Evolutionary conservation across 179 eudicot species (phyloP).

Genomic region (Silene noctiflora): DNA sequence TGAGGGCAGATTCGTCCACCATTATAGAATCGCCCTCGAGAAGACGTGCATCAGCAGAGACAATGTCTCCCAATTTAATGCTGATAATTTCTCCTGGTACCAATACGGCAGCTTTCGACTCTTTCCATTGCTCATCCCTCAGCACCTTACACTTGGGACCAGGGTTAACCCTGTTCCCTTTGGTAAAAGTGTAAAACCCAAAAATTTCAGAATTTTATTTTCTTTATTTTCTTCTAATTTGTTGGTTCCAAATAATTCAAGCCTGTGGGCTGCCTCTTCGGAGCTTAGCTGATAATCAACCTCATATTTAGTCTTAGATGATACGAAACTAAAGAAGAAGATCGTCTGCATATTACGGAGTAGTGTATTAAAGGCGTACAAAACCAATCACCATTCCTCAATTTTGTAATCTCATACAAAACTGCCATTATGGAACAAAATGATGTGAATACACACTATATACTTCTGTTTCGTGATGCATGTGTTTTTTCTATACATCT

Average conservation of each 20-base stretch:
- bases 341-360: background rate
- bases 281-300: no score
- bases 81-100: constrained; percentile 73
- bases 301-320: background rate
- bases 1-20: constrained; percentile 62
- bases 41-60: constrained; percentile 69
- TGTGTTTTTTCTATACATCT: constrained; percentile 1
- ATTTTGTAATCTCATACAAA: background rate
- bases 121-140: constrained; percentile 56
- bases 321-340: background rate
- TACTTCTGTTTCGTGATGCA: background rate
- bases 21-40: constrained; percentile 67
- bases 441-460: background rate
- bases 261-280: constrained; percentile 58
- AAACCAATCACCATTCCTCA: background rate
- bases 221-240: constrained; percentile 72
- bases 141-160: constrained; percentile 73
- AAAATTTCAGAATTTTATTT: constrained; percentile 61
- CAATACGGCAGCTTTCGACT: constrained; percentile 50
- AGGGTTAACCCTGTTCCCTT: constrained; percentile 70
- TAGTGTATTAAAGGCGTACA: background rate
- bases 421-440: background rate
- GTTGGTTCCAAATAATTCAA: constrained; percentile 63
- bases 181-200: constrained; percentile 65
- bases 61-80: constrained; percentile 63